Conservation (phyloP, 2,329 filamentous ascomycete species). For the Diplocarpon mali region DNA sequence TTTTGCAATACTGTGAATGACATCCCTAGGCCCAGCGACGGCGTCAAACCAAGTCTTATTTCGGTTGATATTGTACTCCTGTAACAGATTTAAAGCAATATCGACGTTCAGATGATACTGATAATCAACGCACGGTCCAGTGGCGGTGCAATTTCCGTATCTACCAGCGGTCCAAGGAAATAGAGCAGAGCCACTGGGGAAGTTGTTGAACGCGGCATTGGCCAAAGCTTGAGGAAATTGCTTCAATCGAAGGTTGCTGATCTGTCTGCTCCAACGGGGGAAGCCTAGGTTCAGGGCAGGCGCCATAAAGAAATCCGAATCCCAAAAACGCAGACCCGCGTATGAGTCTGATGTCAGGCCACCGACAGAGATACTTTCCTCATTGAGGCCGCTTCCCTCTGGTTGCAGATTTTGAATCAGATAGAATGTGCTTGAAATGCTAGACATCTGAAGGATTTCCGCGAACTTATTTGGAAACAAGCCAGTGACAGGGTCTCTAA, state of each 20-base stretch:
- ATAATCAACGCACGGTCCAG: conserved; percentile 57
- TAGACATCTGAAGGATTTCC: conserved; percentile 40
- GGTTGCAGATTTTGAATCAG: conserved; percentile 38
- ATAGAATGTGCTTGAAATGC: conserved; percentile 44
- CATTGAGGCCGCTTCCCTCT: conserved; percentile 43
- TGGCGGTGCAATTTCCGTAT: conserved; percentile 56
- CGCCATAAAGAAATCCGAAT: conserved; percentile 30
- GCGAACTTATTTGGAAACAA: conserved; percentile 46
- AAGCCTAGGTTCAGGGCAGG: conserved; percentile 54
- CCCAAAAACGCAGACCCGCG: conserved; percentile 40
- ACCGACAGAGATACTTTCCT: conserved; percentile 56
- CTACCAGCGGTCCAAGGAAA: conserved; percentile 59
- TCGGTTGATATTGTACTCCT: conserved; percentile 26
- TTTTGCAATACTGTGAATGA: conserved; percentile 52
- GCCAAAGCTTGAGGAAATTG: conserved; percentile 46
- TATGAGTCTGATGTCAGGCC: conserved; percentile 58
- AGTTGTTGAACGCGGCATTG: conserved; percentile 50
- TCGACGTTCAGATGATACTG: conserved; percentile 63
- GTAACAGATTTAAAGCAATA: conserved; percentile 41
- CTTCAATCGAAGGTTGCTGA: conserved; percentile 52
- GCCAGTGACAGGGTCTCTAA: conserved; percentile 43
- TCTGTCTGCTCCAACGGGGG: conserved; percentile 49
- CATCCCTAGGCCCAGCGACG: conserved; percentile 40
- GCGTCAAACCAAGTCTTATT: conserved; percentile 26
- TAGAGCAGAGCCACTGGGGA: conserved; percentile 45